Conservation (phyloP, 352 stramenopile genomes). For the Phytophthora parvispora region DNA sequence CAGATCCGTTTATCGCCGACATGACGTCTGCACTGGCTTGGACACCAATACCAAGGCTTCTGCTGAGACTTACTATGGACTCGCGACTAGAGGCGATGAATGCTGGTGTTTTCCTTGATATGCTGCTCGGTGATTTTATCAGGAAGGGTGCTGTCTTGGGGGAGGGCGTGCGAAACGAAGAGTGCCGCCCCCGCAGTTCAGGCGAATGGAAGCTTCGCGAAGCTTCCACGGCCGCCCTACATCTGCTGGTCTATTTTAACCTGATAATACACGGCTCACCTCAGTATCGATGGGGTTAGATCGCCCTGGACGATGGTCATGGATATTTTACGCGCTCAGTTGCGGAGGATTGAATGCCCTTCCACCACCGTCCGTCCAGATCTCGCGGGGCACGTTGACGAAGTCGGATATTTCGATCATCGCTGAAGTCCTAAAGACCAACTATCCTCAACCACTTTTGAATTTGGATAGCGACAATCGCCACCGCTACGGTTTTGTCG, state of each 20-base stretch:
- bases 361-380: neutral
- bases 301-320: neutral
- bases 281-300: neutral
- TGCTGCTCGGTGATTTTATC: too few relatives aligned
- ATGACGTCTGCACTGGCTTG: neutral
- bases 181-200: too few relatives aligned
- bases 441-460: neutral
- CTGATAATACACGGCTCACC: neutral
- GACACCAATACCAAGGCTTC: neutral
- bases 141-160: too few relatives aligned
- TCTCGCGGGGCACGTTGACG: neutral
- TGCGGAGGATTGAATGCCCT: neutral
- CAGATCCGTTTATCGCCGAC: neutral
- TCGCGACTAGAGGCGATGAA: neutral
- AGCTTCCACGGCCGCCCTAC: too few relatives aligned
- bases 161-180: too few relatives aligned
- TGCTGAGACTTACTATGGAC: neutral
- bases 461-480: neutral
- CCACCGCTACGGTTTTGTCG: neutral
- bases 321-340: neutral
- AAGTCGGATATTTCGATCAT: neutral
- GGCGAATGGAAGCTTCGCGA: too few relatives aligned
- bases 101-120: neutral
- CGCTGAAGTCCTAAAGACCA: neutral
- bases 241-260: too few relatives aligned